Evolutionary conservation across 2,329 filamentous ascomycete genomes (phyloP), one percentile per base, ranked within the genome.

Genomic region (Periconia sp.): DNA sequence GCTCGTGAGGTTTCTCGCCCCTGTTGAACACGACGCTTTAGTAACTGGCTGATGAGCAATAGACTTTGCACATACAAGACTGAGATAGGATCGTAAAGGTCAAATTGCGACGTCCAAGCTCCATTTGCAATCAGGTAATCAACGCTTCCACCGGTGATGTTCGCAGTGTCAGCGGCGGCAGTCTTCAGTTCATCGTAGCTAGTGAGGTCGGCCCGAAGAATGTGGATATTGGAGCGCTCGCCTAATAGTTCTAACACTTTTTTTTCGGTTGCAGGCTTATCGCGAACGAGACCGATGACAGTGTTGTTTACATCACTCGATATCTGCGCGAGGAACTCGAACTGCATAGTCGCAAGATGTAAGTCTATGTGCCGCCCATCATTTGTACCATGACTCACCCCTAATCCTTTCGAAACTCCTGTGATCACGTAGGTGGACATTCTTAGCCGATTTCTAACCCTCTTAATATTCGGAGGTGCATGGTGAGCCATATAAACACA

Each of bases 121-220:
- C 71, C 74, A 50, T 76, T 78, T 47, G 74, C 69, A 54, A 79
- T 74, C 11, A 80, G 60, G 42, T 75, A 70, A 59, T 79, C 77
- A 17, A 79, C 66, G 20, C 56, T 67, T 8, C 59, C 74, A 17
- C 62, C 43, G 5, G 72, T 74, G 50, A 77, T 60, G n/a, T 58
- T 48, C 11, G 70, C 58, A 15, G 66, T 62, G 20, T 64, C 56
- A 2, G 62, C 58, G n/a, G 73, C 74, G 13, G 73, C 73, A 15
- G 61, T 68, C 15, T 63, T 67, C 43, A 77, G 66, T 20, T 65
- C 71, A 15, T 65, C 57, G 30, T 64, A 66, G 45, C 69, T 60
- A 23, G 61, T 63, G 17, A 75, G 54, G 52, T 77, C 72, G 45
- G 57, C 72, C 41, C 68, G 58, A 51, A 79, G 47, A 48, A 77